Base-by-base conservation (phyloP, 192 early-diverging fungal species). In the Entomortierella parvispora region DNA sequence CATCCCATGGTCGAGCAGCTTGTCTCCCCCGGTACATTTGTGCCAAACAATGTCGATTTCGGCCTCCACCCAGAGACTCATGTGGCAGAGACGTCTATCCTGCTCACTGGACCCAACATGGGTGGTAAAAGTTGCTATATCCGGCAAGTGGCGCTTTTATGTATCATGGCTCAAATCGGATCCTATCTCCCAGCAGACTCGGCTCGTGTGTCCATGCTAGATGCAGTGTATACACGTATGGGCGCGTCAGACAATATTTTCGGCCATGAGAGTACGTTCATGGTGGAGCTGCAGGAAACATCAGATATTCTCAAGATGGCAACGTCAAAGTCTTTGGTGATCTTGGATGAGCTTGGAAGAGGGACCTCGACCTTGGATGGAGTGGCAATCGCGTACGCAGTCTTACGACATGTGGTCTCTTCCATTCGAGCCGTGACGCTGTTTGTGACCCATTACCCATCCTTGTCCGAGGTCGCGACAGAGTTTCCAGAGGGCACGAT, bases 401-500 rank as follows among this genome's bases (percentile, higher is more conserved):
- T 91, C 0, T 47, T 94, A 2, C 54, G 82, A 17, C 69, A 93
- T 70, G 72, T 94, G 7, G 79, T 89, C 14, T 15, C 34, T 11
- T 64, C 80, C 11, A 83, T 85, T 18, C 44, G 81, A 6, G 84
- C 86, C 2, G 83, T 88, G 11, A 83, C 80, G 1, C 50, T 95
- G 26, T 96, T 96, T 83, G 91, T 93, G 20, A 94, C 94, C 0
- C 94, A 96, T 75, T 94, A 91, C 63, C 90, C 93, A 15, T 88
- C 88, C 4, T 68, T 96, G 8, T 85, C 83, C 0, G 60, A 68
- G n/a, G 55, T 86, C 12, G 84, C 70, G 2, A 51, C 65, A 1
- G 55, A 80, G 49, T 83, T 71, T 28, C 65, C 81, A 1, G 52
- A 58, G 2, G 57, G 58, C 1, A 53, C 79, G 20, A 51, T 72